A percentile compares a stretch with the other conserved stretches of the same genome.
Conservation (phyloP, 176 grass and related monocot genomes). For the Avena sativa region DNA sequence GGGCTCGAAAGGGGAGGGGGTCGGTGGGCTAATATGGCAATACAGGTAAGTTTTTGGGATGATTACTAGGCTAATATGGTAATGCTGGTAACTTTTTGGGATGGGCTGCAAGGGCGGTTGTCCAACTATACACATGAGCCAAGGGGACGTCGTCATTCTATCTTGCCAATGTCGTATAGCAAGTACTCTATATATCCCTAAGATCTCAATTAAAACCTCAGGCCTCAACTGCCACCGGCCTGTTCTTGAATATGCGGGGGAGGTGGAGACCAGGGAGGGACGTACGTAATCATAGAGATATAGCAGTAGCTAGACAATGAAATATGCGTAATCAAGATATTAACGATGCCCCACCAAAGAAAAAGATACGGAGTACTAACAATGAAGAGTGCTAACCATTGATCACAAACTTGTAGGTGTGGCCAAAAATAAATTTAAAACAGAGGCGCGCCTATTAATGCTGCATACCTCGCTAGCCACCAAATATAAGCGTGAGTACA, state of each 20-base stretch:
- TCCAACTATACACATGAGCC: neutral
- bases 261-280: neutral
- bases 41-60: neutral
- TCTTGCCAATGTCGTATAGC: neutral
- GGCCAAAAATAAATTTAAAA: neutral
- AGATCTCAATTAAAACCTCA: neutral
- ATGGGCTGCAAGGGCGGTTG: too few species aligned
- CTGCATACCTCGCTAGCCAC: neutral
- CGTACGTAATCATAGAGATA: neutral
- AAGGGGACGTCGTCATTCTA: neutral
- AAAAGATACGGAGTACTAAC: too few species aligned
- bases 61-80: neutral
- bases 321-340: too few species aligned
- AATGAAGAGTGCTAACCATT: neutral
- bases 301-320: too few species aligned
- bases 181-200: neutral
- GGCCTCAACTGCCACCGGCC: neutral
- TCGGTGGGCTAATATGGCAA: neutral
- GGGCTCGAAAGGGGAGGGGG: neutral
- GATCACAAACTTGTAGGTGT: neutral
- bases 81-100: too few species aligned
- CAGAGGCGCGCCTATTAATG: neutral
- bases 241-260: neutral
- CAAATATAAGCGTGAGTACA: neutral
- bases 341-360: too few species aligned